Percentiles rank a stretch among this genome's conserved stretches.
Evolutionary conservation across 495 filamentous ascomycete genomes (phyloP).

Genomic region (Paragyromitra xinjiangensis): DNA sequence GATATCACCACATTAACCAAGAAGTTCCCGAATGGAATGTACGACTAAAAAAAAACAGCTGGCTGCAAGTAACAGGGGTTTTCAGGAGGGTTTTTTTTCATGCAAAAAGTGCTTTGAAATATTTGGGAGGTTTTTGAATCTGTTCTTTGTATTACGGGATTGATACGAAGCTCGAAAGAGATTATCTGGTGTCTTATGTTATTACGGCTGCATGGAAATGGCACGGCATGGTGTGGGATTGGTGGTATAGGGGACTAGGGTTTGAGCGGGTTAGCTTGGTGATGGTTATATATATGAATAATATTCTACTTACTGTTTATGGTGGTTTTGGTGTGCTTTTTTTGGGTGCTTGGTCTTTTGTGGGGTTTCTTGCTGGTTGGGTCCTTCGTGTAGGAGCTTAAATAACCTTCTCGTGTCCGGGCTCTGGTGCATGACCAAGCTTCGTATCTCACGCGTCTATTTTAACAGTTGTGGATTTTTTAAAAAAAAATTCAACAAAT

Average conservation of each 20-base stretch:
- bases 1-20: conserved; percentile 25
- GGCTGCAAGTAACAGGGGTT: no score
- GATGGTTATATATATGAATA: background rate
- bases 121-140: background rate
- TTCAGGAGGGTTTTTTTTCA: background rate
- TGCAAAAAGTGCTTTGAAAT: no score
- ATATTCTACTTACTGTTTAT: background rate
- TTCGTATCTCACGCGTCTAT: no score
- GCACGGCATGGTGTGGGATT: background rate
- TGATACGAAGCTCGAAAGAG: background rate
- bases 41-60: conserved; percentile 38
- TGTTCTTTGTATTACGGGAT: background rate
- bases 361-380: no score
- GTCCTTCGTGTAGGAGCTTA: no score
- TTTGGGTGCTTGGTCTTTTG: no score
- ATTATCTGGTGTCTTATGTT: background rate
- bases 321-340: no score
- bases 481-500: no score
- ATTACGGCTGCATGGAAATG: background rate
- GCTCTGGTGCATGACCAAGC: no score
- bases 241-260: background rate
- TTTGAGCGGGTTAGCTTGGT: background rate
- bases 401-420: no score
- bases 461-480: no score
- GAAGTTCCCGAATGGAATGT: conserved; percentile 49